Percentiles rank a stretch among this genome's conserved stretches.
phyloP scores from a whole-genome alignment of 2,329 filamentous ascomycete species.

The Periconia macrospinosa region DNA sequence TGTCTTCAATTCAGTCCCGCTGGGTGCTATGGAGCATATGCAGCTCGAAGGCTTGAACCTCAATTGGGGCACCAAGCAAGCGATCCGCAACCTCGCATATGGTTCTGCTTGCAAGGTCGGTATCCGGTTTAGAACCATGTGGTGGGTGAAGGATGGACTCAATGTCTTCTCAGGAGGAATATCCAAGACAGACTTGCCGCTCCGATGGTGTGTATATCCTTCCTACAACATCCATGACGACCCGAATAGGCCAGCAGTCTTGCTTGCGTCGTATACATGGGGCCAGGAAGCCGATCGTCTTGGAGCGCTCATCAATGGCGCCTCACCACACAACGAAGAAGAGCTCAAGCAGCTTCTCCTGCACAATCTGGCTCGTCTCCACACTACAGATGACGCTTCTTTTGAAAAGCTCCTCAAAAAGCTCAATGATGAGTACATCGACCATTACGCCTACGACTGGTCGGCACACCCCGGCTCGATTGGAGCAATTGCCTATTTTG shows the following conservation, averaged over 20 bases:
- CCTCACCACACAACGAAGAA: constrained; percentile 17
- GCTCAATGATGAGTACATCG: neutral
- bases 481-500: constrained; percentile 48
- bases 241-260: constrained; percentile 25
- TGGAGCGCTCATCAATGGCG: constrained; percentile 22
- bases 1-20: constrained; percentile 38
- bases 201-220: constrained; percentile 42
- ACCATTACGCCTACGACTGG: constrained; percentile 37
- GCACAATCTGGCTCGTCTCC: constrained; percentile 31
- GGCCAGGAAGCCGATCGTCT: constrained; percentile 40
- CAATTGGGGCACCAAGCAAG: constrained; percentile 24
- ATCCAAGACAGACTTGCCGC: constrained; percentile 33
- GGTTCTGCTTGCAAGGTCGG: constrained; percentile 37
- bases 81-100: constrained; percentile 38
- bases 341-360: constrained; percentile 31
- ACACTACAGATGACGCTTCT: constrained; percentile 9
- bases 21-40: constrained; percentile 34
- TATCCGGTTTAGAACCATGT: constrained; percentile 41
- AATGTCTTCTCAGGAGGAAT: constrained; percentile 33
- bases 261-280: constrained; percentile 45
- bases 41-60: constrained; percentile 25
- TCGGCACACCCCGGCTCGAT: constrained; percentile 35
- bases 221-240: constrained; percentile 38
- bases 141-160: constrained; percentile 30
- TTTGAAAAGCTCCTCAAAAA: neutral